phyloP scores from a whole-genome alignment of 306 rosid species.

The Arachis stenosperma region DNA sequence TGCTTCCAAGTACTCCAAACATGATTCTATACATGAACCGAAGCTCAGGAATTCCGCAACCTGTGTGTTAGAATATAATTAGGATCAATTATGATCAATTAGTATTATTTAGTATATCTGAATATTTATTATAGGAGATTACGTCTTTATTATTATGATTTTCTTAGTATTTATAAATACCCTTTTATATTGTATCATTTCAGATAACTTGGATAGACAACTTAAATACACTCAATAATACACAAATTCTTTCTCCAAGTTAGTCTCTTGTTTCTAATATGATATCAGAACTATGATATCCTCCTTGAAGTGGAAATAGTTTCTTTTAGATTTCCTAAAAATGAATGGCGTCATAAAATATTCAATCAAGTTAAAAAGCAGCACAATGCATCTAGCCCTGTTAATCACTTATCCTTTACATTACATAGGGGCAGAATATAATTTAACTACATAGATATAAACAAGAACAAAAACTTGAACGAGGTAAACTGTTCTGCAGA shows the following conservation, averaged over 20 bases:
- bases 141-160: no score
- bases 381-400: not conserved
- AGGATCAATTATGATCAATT: no score
- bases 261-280: no score
- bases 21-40: slow-evolving; percentile 78
- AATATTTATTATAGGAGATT: no score
- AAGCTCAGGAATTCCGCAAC: slow-evolving; percentile 85
- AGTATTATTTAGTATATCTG: no score
- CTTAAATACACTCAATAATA: no score
- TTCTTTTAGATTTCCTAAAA: slow-evolving; percentile 22
- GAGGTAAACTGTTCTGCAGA: not conserved
- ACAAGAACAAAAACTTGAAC: not conserved
- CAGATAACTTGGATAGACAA: no score
- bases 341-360: not conserved
- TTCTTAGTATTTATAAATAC: no score
- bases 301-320: not conserved
- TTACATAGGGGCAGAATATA: not conserved
- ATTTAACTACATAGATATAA: not conserved
- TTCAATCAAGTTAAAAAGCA: not conserved
- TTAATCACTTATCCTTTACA: not conserved
- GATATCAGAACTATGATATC: no score
- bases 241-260: no score
- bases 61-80: slow-evolving; percentile 33
- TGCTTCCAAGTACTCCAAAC: slow-evolving; percentile 92
- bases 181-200: no score